Evolutionary conservation across 768 basidiomycete species (phyloP).

Genomic region (Phaeotremella fagi): DNA sequence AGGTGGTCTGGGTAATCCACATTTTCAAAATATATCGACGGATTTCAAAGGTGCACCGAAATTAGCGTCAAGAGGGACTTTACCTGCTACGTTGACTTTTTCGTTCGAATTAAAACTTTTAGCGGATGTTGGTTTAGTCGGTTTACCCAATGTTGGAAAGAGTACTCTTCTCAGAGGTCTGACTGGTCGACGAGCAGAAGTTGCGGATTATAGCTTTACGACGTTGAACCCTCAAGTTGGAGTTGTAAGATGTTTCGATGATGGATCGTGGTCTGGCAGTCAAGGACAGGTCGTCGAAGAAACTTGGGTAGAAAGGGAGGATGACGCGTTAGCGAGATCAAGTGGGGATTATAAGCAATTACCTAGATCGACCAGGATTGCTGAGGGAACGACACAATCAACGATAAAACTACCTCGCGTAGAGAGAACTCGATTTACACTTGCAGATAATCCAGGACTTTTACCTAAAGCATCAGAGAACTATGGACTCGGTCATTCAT

Average conservation of each 20-base stretch:
- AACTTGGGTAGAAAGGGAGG: constrained; percentile 41
- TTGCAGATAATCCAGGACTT: constrained; percentile 95
- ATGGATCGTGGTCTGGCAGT: constrained; percentile 61
- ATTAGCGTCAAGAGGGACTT: constrained; percentile 55
- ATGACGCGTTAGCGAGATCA: constrained; percentile 13
- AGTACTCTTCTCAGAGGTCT: constrained; percentile 86
- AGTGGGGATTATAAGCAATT: constrained; percentile 23
- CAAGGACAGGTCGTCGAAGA: constrained; percentile 36
- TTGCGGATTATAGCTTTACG: constrained; percentile 90
- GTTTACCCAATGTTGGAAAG: constrained; percentile 86
- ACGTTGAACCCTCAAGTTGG: constrained; percentile 92
- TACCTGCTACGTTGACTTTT: constrained; percentile 58
- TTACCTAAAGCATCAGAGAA: constrained; percentile 78
- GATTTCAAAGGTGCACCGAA: constrained; percentile 55
- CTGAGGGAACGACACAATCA: not conserved
- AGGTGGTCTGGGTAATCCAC: constrained; percentile 84
- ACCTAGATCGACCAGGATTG: not conserved
- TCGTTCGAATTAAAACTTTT: constrained; percentile 86
- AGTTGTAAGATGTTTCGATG: constrained; percentile 74
- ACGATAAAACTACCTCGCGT: not conserved
- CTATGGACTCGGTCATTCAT: constrained; percentile 87
- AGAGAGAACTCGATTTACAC: constrained; percentile 83
- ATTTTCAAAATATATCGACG: constrained; percentile 59
- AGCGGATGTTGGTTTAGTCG: constrained; percentile 92
- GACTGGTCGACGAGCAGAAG: constrained; percentile 77